phyloP scores from a whole-genome alignment of 2,329 filamentous ascomycete genomes.

The Fusarium sulawesiense region DNA sequence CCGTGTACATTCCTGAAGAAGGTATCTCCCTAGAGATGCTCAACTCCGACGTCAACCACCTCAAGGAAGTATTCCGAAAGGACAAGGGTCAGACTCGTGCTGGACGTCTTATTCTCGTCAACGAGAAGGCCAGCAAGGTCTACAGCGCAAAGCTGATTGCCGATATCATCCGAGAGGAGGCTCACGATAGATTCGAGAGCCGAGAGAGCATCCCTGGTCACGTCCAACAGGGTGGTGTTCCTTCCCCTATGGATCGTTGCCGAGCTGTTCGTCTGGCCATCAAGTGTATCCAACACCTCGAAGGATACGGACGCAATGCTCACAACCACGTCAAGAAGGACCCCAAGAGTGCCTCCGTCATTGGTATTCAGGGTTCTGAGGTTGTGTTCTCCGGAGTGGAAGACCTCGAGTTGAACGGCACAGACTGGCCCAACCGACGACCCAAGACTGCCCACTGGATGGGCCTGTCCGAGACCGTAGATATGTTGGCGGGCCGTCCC shows the following conservation, averaged over 20 bases:
- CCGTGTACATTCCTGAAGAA: slow-evolving; percentile 97
- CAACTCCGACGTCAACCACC: slow-evolving; percentile 86
- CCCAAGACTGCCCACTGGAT: slow-evolving; percentile 90
- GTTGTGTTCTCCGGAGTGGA: slow-evolving; percentile 89
- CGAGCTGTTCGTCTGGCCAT: slow-evolving; percentile 92
- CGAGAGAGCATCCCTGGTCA: slow-evolving; percentile 92
- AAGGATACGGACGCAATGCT: slow-evolving; percentile 75
- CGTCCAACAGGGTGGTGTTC: slow-evolving; percentile 93
- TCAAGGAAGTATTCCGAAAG: slow-evolving; percentile 84
- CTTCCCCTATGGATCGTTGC: slow-evolving; percentile 95
- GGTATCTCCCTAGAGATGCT: slow-evolving; percentile 95
- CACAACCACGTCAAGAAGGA: slow-evolving; percentile 78
- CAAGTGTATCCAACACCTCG: slow-evolving; percentile 92
- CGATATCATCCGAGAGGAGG: slow-evolving; percentile 94
- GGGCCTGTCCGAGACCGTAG: slow-evolving; percentile 80
- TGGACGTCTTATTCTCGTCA: slow-evolving; percentile 94
- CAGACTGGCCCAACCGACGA: slow-evolving; percentile 91
- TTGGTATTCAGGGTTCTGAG: slow-evolving; percentile 90
- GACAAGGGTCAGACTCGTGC: slow-evolving; percentile 91
- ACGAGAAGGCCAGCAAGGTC: slow-evolving; percentile 90
- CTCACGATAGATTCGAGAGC: slow-evolving; percentile 90
- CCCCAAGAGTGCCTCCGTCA: slow-evolving; percentile 79
- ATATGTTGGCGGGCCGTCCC: slow-evolving; percentile 83
- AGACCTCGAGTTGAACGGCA: slow-evolving; percentile 83
- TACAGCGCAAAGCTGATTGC: slow-evolving; percentile 95